Evolutionary conservation across 805 yeast genomes (phyloP).

Genomic region (Spathaspora hagerdaliae): DNA sequence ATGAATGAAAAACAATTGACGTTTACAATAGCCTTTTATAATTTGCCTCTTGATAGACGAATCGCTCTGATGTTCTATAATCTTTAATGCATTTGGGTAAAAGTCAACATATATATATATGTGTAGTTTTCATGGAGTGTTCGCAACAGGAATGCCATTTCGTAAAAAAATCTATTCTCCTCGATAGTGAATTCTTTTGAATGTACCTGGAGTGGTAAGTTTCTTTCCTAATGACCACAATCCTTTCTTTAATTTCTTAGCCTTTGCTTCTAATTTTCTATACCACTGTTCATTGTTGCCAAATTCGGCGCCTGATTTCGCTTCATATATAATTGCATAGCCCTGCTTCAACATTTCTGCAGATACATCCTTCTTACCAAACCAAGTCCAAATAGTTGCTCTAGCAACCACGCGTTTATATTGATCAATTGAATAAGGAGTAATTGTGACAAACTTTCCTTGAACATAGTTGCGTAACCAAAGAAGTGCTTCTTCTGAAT

Average conservation of each 20-base stretch:
- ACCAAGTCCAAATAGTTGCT: slow-evolving; percentile 54
- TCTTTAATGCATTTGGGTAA: too few relatives aligned
- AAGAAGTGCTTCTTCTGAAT: slow-evolving; percentile 71
- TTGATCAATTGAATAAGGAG: slow-evolving; percentile 82
- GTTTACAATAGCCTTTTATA: not conserved
- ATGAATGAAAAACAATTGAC: not conserved
- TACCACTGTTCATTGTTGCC: slow-evolving; percentile 70
- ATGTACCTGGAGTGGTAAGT: slow-evolving; percentile 73
- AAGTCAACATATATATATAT: too few relatives aligned
- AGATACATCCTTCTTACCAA: slow-evolving; percentile 75
- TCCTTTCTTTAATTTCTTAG: slow-evolving; percentile 57
- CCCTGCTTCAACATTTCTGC: slow-evolving; percentile 84
- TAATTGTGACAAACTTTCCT: slow-evolving; percentile 66
- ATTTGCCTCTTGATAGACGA: not conserved
- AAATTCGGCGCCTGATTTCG: slow-evolving; percentile 76
- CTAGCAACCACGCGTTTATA: slow-evolving; percentile 85
- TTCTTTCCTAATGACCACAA: slow-evolving; percentile 60
- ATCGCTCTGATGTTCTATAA: too few relatives aligned
- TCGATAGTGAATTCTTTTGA: slow-evolving; percentile 45
- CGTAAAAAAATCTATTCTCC: slow-evolving; percentile 1
- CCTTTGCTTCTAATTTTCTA: slow-evolving; percentile 53
- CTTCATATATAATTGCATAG: slow-evolving; percentile 84
- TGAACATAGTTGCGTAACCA: slow-evolving; percentile 70
- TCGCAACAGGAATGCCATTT: too few relatives aligned
- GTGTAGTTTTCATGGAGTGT: too few relatives aligned